Evolutionary conservation across 2,329 filamentous ascomycete genomes (phyloP).

Genomic region (Elsinoe batatas): DNA sequence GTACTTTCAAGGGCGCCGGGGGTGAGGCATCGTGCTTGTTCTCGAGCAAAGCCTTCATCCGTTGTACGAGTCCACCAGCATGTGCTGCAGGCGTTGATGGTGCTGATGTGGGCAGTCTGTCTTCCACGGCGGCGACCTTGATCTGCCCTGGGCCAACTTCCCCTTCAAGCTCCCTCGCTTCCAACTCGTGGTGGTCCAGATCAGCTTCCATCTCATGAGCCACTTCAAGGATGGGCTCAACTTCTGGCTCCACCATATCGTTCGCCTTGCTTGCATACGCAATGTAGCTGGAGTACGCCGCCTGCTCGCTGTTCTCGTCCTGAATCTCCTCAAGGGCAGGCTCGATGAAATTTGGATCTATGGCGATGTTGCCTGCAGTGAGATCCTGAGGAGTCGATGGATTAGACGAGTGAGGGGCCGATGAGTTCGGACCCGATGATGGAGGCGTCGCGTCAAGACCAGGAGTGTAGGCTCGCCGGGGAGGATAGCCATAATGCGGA

Average conservation of each 20-base stretch:
- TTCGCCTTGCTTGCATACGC: slow-evolving; percentile 23
- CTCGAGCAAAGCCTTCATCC: slow-evolving; percentile 36
- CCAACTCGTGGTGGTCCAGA: slow-evolving; percentile 20
- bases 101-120: background rate
- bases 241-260: slow-evolving; percentile 9
- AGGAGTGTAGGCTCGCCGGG: slow-evolving; percentile 26
- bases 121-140: background rate
- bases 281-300: slow-evolving; percentile 28
- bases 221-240: background rate
- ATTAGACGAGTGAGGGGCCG: slow-evolving; percentile 29
- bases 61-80: slow-evolving; percentile 32
- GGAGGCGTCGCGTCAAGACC: slow-evolving; percentile 31
- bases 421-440: slow-evolving; percentile 35
- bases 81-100: slow-evolving; percentile 23
- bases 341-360: slow-evolving; percentile 22
- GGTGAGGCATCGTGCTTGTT: slow-evolving; percentile 19
- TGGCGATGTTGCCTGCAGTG: slow-evolving; percentile 26
- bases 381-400: slow-evolving; percentile 33
- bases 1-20: background rate
- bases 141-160: background rate
- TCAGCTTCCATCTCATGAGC: background rate
- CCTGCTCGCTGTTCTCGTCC: slow-evolving; percentile 28
- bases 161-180: slow-evolving; percentile 27
- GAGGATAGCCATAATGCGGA: slow-evolving; percentile 12
- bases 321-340: slow-evolving; percentile 23